phyloP scores from a whole-genome alignment of 129 eudicot genomes.

The Chrysanthemum seticuspe region DNA sequence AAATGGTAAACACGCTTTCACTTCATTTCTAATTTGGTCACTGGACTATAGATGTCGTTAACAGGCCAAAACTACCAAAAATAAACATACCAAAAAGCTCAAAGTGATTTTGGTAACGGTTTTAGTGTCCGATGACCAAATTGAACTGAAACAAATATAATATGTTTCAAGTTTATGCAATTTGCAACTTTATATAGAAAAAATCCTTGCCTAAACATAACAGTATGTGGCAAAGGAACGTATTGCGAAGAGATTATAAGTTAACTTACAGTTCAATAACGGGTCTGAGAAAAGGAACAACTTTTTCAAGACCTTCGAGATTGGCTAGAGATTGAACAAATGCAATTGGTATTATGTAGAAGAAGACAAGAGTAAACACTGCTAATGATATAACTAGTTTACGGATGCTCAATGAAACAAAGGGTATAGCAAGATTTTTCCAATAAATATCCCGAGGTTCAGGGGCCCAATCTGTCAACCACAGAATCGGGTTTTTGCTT shows the following conservation, averaged over 20 bases:
- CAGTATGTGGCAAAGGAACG: neutral
- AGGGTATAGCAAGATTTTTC: slow-evolving; percentile 52
- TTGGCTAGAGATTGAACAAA: slow-evolving; percentile 61
- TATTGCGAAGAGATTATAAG: neutral
- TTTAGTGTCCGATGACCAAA: too few relatives aligned
- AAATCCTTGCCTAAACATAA: too few relatives aligned
- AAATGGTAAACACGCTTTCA: too few relatives aligned
- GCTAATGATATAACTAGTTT: slow-evolving; percentile 40
- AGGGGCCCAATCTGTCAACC: slow-evolving; percentile 48
- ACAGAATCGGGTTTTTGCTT: slow-evolving; percentile 42
- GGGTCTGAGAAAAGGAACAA: slow-evolving; percentile 41
- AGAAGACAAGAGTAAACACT: slow-evolving; percentile 44
- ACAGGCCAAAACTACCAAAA: too few relatives aligned
- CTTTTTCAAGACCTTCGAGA: slow-evolving; percentile 50
- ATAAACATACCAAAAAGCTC: too few relatives aligned
- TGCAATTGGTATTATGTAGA: slow-evolving; percentile 61
- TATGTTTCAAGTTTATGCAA: too few relatives aligned
- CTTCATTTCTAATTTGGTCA: too few relatives aligned
- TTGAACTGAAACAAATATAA: too few relatives aligned
- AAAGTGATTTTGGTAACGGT: too few relatives aligned
- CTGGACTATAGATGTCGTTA: too few relatives aligned
- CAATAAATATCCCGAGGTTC: slow-evolving; percentile 48
- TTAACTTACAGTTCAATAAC: slow-evolving; percentile 41
- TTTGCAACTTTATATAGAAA: too few relatives aligned
- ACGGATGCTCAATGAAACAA: slow-evolving; percentile 36